Conservation (phyloP, 129 eudicot genomes). For the Saussurea involucrata region DNA sequence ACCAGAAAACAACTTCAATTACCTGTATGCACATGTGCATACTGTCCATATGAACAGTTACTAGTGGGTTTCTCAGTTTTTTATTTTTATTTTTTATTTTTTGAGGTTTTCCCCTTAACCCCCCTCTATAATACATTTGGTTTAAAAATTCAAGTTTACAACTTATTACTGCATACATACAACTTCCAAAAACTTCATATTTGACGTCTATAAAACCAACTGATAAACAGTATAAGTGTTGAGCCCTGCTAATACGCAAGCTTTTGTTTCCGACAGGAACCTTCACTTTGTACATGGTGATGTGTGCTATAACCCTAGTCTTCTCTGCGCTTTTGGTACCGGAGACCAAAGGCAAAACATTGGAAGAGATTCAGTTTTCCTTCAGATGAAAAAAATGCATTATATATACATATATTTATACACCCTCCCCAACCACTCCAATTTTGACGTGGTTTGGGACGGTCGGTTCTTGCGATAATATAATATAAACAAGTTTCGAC, state of each 20-base stretch:
- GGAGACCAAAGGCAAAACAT: conserved; percentile 87
- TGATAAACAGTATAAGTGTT: background rate
- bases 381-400: conserved; percentile 48
- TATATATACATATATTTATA: background rate
- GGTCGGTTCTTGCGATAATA: background rate
- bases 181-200: background rate
- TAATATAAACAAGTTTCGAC: background rate
- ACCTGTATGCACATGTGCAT: no score
- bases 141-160: background rate
- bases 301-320: conserved; percentile 49
- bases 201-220: background rate
- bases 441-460: background rate
- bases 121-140: background rate
- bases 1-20: no score
- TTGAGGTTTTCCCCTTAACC: no score
- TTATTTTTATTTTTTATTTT: no score
- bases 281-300: conserved; percentile 59
- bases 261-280: conserved; percentile 46
- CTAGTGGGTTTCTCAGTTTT: no score
- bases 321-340: conserved; percentile 70
- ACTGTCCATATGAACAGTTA: no score
- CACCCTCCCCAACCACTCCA: background rate
- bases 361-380: conserved; percentile 87
- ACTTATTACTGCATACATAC: background rate
- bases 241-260: background rate